A percentile compares a stretch with the other conserved stretches of the same genome.
phyloP scores from a whole-genome alignment of 768 basidiomycete genomes.

The Lepiota brunneoincarnata region DNA sequence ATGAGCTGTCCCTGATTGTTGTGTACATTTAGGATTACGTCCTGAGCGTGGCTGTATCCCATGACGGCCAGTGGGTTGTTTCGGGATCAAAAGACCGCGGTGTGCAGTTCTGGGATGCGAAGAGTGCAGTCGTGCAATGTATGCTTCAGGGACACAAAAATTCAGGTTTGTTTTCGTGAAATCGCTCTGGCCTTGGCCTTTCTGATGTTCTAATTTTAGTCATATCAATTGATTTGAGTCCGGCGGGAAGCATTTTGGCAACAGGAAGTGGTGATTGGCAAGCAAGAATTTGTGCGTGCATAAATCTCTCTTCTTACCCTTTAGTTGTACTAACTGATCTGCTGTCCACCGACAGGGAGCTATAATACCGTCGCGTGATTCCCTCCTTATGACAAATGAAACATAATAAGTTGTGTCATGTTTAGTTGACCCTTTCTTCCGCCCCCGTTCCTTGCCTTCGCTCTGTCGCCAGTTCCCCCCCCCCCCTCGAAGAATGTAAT shows the following conservation, averaged over 20 bases:
- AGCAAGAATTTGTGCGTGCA: constrained; percentile 29
- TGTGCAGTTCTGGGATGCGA: constrained; percentile 74
- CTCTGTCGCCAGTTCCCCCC: too few relatives aligned
- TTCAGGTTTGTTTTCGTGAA: constrained; percentile 14
- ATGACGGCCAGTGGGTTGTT: constrained; percentile 79
- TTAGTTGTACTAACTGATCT: neutral
- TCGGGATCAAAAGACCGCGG: constrained; percentile 80
- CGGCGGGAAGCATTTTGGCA: constrained; percentile 29
- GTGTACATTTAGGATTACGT: constrained; percentile 51
- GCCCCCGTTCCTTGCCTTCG: too few relatives aligned
- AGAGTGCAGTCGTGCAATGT: constrained; percentile 60
- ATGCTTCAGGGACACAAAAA: constrained; percentile 58
- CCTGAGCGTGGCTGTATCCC: constrained; percentile 53
- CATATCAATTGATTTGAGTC: constrained; percentile 31
- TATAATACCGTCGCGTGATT: constrained; percentile 6
- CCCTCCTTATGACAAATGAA: too few relatives aligned
- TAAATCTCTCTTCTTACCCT: neutral
- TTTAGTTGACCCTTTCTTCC: too few relatives aligned
- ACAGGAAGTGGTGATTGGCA: constrained; percentile 34
- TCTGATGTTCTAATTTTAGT: constrained; percentile 16
- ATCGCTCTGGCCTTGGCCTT: neutral
- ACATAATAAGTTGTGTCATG: too few relatives aligned
- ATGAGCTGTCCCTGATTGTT: constrained; percentile 35
- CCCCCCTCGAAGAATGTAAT: too few relatives aligned
- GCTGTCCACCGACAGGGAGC: constrained; percentile 5